Conservation (phyloP, 805 yeast genomes). For the Vanderwaltozyma tropicalis region DNA sequence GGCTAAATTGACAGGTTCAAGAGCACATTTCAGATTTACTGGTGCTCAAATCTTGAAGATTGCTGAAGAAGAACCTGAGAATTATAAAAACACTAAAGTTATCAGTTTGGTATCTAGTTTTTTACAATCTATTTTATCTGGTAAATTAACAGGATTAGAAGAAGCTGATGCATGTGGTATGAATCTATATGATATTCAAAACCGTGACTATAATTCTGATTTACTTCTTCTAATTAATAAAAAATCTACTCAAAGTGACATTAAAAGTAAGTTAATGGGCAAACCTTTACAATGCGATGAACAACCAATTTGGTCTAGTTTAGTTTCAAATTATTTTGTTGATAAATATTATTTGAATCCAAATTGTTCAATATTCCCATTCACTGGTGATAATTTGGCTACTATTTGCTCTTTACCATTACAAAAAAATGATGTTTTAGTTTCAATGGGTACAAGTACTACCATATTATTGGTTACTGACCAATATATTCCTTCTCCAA, state of each 20-base stretch:
- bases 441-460: conserved; percentile 87
- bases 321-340: conserved; percentile 49
- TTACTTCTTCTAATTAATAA: conserved; percentile 35
- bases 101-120: conserved; percentile 75
- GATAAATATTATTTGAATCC: conserved; percentile 51
- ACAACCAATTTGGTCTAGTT: conserved; percentile 34
- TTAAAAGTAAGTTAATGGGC: conserved; percentile 28
- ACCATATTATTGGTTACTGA: conserved; percentile 77
- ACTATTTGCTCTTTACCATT: conserved; percentile 78
- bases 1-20: conserved; percentile 69
- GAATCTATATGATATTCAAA: conserved; percentile 70
- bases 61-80: conserved; percentile 39
- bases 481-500: conserved; percentile 64
- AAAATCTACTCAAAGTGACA: conserved; percentile 4
- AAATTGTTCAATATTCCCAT: conserved; percentile 55
- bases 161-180: conserved; percentile 89
- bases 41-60: conserved; percentile 85
- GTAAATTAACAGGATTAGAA: conserved; percentile 55
- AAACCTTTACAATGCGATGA: conserved; percentile 32
- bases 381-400: conserved; percentile 88
- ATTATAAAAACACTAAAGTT: conserved; percentile 45
- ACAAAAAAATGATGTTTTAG: conserved; percentile 60
- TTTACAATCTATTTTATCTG: conserved; percentile 59
- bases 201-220: conserved; percentile 44
- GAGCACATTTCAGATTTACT: conserved; percentile 82